Evolutionary conservation across 768 basidiomycete species (phyloP).

Genomic region (Russula dissimulans): DNA sequence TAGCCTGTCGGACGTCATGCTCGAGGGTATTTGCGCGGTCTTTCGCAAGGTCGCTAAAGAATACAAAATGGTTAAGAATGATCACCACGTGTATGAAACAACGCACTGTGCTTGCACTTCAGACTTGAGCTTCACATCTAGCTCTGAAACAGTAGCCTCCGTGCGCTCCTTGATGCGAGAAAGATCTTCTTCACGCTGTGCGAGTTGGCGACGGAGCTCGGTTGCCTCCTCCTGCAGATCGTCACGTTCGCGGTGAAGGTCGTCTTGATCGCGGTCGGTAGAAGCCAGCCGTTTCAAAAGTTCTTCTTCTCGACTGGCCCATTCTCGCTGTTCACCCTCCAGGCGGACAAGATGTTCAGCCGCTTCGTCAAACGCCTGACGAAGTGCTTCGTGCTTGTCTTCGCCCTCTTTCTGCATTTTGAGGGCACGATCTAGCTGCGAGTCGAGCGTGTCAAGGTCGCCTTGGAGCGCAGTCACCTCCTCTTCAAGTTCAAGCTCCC

Average conservation of each 20-base stretch:
- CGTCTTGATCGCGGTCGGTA: slow-evolving; percentile 36
- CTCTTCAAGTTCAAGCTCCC: slow-evolving; percentile 80
- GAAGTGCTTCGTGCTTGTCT: slow-evolving; percentile 63
- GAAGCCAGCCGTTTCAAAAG: slow-evolving; percentile 42
- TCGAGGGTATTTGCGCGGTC: slow-evolving; percentile 54
- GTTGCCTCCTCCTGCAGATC: slow-evolving; percentile 56
- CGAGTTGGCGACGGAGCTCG: slow-evolving; percentile 57
- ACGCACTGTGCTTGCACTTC: slow-evolving; percentile 60
- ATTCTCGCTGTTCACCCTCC: slow-evolving; percentile 66
- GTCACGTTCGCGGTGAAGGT: slow-evolving; percentile 38
- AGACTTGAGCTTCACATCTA: slow-evolving; percentile 59
- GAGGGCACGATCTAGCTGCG: slow-evolving; percentile 75
- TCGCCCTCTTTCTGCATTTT: slow-evolving; percentile 71
- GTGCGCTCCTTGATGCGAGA: slow-evolving; percentile 64
- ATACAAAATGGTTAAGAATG: neutral
- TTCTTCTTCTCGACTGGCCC: slow-evolving; percentile 55
- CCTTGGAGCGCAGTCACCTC: slow-evolving; percentile 70
- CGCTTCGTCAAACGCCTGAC: slow-evolving; percentile 71
- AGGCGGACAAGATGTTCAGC: slow-evolving; percentile 78
- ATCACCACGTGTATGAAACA: neutral
- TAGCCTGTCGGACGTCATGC: slow-evolving; percentile 57
- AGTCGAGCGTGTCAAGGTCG: slow-evolving; percentile 78
- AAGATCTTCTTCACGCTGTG: slow-evolving; percentile 76
- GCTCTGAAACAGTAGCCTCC: slow-evolving; percentile 51
- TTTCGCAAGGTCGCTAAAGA: slow-evolving; percentile 53